Evolutionary conservation across 169 alveolate genomes (phyloP).

Genomic region (Plasmodium cynomolgi): DNA sequence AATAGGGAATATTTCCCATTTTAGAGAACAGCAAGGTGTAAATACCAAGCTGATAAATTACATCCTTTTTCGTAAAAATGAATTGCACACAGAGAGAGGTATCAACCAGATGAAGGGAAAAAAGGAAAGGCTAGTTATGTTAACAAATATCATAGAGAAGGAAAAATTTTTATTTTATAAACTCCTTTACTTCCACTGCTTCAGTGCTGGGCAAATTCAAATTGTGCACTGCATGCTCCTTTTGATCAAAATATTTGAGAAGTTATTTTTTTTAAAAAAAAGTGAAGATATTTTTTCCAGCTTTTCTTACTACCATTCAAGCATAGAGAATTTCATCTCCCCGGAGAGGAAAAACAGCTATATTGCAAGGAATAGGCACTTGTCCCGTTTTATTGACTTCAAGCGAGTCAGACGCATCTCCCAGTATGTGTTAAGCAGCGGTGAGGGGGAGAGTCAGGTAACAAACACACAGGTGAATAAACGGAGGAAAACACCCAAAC

Average conservation of each 20-base stretch:
- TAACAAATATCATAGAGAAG: conserved; percentile 17
- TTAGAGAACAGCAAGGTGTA: background rate
- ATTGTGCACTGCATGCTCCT: conserved; percentile 33
- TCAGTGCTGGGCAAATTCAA: conserved; percentile 73
- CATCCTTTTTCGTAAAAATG: background rate
- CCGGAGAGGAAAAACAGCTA: background rate
- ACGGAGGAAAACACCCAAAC: conserved; percentile 10
- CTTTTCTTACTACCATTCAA: conserved; percentile 18
- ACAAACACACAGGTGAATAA: background rate
- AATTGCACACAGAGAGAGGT: background rate
- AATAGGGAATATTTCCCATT: background rate
- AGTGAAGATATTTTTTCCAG: conserved; percentile 42
- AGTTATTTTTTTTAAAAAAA: conserved; percentile 19
- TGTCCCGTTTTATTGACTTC: conserved; percentile 11
- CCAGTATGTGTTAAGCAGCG: conserved; percentile 6
- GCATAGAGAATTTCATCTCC: conserved; percentile 21
- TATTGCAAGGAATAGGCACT: conserved; percentile 8
- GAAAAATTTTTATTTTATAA: conserved; percentile 62
- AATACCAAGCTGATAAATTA: background rate
- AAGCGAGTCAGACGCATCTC: conserved; percentile 12
- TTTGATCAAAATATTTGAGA: conserved; percentile 34
- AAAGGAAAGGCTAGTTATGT: conserved; percentile 15
- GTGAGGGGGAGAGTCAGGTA: background rate
- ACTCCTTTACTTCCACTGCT: conserved; percentile 67
- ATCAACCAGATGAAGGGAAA: background rate